Evolutionary conservation across 495 filamentous ascomycete genomes (phyloP).

Genomic region (Elasticomyces elasticus): DNA sequence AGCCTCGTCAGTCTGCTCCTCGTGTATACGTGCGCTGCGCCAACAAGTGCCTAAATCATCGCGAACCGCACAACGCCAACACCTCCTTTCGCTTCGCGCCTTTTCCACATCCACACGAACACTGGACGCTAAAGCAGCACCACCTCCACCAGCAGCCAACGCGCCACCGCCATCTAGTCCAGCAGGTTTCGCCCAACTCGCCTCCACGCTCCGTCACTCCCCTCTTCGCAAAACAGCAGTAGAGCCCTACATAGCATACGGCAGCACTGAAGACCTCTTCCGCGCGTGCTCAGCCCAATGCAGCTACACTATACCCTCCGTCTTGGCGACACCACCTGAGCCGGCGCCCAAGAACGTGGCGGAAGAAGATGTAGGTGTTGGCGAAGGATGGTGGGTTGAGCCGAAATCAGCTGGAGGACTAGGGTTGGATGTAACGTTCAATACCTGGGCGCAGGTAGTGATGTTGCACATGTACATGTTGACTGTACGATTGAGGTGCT

Average conservation of each 20-base stretch:
- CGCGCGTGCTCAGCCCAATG: conserved; percentile 67
- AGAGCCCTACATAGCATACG: conserved; percentile 58
- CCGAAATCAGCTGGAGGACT: conserved; percentile 29
- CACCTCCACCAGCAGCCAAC: not conserved
- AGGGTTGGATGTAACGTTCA: conserved; percentile 71
- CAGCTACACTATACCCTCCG: conserved; percentile 48
- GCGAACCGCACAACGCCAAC: not conserved
- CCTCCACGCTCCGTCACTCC: conserved; percentile 10
- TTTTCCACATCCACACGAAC: not conserved
- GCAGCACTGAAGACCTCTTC: conserved; percentile 66
- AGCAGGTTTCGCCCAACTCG: conserved; percentile 1
- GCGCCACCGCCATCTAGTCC: not conserved
- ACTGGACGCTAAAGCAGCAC: not conserved
- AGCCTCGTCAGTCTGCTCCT: not conserved
- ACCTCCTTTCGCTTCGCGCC: not conserved
- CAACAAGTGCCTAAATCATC: not conserved
- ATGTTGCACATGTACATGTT: conserved; percentile 93
- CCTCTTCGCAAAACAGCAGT: conserved; percentile 11
- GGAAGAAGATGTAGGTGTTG: conserved; percentile 69
- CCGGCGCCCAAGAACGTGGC: conserved; percentile 54
- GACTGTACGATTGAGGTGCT: conserved; percentile 69
- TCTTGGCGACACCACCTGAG: conserved; percentile 18
- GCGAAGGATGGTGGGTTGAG: conserved; percentile 71
- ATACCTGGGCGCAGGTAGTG: conserved; percentile 88
- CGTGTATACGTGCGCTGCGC: conserved; percentile 10